Evolutionary conservation across 2,329 filamentous ascomycete species (phyloP).

Genomic region (Orbilia oligospora): DNA sequence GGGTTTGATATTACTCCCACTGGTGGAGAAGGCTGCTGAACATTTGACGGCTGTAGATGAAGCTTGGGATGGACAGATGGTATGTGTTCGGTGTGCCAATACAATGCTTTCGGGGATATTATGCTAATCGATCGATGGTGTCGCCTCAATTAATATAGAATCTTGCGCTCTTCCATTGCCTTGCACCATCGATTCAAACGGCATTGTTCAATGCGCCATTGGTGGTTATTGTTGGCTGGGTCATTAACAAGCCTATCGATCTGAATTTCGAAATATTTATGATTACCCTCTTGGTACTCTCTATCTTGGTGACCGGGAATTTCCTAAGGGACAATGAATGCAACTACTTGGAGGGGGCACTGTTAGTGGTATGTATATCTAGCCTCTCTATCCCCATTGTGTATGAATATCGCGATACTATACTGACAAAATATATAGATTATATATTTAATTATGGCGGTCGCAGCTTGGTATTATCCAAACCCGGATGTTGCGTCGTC

Average conservation of each 20-base stretch:
- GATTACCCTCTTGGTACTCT: slow-evolving; percentile 82
- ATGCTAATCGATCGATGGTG: neutral
- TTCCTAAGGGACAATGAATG: slow-evolving; percentile 90
- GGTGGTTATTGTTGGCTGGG: slow-evolving; percentile 87
- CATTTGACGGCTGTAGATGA: slow-evolving; percentile 88
- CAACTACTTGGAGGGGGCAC: slow-evolving; percentile 88
- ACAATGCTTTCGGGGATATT: too few species aligned
- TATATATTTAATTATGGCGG: slow-evolving; percentile 75
- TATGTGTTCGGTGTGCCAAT: slow-evolving; percentile 28
- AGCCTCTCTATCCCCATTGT: neutral
- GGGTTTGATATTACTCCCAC: slow-evolving; percentile 81
- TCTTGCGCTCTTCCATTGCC: slow-evolving; percentile 85
- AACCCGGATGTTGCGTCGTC: slow-evolving; percentile 65
- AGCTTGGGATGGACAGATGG: slow-evolving; percentile 79
- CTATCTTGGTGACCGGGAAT: slow-evolving; percentile 87
- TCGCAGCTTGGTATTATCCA: slow-evolving; percentile 74
- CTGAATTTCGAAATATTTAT: slow-evolving; percentile 91
- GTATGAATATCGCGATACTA: neutral
- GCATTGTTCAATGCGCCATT: slow-evolving; percentile 89
- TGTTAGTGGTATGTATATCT: slow-evolving; percentile 75
- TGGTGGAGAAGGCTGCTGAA: slow-evolving; percentile 89
- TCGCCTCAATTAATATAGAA: slow-evolving; percentile 75
- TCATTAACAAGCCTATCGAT: slow-evolving; percentile 78
- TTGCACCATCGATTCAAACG: slow-evolving; percentile 90
- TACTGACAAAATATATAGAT: slow-evolving; percentile 73